Base-by-base conservation (phyloP, 1,284 basidiomycete genomes). In the Apiotrichum montevideense region DNA sequence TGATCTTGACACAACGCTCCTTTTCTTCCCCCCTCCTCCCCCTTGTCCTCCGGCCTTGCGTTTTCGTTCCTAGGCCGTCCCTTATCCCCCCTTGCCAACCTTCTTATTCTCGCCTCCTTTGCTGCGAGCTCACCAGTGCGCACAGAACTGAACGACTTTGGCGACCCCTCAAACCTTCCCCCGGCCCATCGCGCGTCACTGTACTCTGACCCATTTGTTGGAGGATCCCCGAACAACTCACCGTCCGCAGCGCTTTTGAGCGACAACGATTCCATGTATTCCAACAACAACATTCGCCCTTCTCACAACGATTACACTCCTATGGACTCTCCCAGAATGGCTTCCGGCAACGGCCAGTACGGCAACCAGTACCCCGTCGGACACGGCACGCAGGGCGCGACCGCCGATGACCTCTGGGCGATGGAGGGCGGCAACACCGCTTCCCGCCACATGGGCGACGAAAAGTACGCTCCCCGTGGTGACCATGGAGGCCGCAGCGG, bases 341-440 rank as follows among this genome's bases (percentile, higher is more conserved):
- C 32, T 2, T 52, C 48, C 15, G 56, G 55, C 15, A 21, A 21
- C 21, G 21, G 21, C 21, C 21, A 21, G 21, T 46, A 47, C 55
- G 37, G 39, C 40, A 29, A 21, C 32, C 49, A 46, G 44, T 51
- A 55, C 48, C 51, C 35, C 5, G 48, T 37, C 39, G 45, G 45
- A 11, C 29, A 46, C 37, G 43, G 44, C 15, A 44, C 41, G 41
- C 41, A 39, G 35, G 37, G 50, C 37, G 44, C 56, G 13, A 53
- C 56, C 29, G 45, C 62, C 13, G 56, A 61, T 45, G 51, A 59
- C 41, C 47, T 61, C 47, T 61, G 62, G 62, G 52, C 33, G 6
- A 61, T 58, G 56, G 57, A 63, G 33, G 46, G 42, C 7, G 51
- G 56, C 47, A 55, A 59, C 47, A 47, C 57, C 35, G 21, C 35